A percentile compares a stretch with the other conserved stretches of the same genome.
phyloP scores from a whole-genome alignment of 2,329 filamentous ascomycete genomes.

The Aspergillus hortae region DNA sequence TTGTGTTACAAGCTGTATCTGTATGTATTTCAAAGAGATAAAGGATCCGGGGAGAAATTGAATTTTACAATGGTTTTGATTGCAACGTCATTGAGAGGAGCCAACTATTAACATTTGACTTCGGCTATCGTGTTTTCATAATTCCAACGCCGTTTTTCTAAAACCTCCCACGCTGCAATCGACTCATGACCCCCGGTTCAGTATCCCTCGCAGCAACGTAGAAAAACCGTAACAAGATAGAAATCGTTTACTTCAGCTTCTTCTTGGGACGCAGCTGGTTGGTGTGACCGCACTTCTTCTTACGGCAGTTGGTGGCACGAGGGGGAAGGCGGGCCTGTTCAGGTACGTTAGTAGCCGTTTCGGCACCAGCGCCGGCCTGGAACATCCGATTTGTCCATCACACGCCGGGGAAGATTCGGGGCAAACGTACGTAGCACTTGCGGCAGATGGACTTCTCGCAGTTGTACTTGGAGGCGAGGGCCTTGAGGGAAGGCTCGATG shows the following conservation, averaged over 20 bases:
- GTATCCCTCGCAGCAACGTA: conserved; percentile 33
- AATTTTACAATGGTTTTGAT: conserved; percentile 38
- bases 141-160: conserved; percentile 36
- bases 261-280: conserved; percentile 99
- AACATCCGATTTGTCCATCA: background rate
- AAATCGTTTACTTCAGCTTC: conserved; percentile 82
- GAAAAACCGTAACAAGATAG: conserved; percentile 46
- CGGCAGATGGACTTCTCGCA: conserved; percentile 99
- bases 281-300: conserved; percentile 99
- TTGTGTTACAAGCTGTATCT: conserved; percentile 14
- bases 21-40: conserved; percentile 8
- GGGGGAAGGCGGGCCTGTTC: conserved; percentile 76
- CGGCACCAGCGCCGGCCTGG: background rate
- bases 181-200: conserved; percentile 28
- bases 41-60: conserved; percentile 14
- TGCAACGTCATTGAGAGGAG: conserved; percentile 33
- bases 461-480: conserved; percentile 98
- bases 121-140: conserved; percentile 35
- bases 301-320: conserved; percentile 99
- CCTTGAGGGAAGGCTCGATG: conserved; percentile 98
- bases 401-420: background rate
- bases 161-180: conserved; percentile 34
- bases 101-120: conserved; percentile 34
- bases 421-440: conserved; percentile 91
- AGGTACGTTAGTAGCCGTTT: background rate